A percentile compares a stretch with the other conserved stretches of the same genome.
Conservation (phyloP, 169 alveolate species). For the Pseudocohnilembus persalinus region DNA sequence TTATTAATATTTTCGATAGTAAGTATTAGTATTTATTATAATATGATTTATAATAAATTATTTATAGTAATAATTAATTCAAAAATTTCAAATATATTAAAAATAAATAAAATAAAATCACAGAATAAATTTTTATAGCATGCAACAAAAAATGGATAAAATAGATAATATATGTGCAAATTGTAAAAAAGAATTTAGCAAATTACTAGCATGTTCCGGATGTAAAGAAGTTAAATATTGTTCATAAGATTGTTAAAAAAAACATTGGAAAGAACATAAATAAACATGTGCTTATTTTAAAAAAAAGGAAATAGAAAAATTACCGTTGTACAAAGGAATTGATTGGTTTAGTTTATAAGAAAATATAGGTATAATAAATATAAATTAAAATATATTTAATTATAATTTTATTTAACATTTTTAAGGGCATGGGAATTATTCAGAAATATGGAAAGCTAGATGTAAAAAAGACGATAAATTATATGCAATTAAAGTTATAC, state of each 20-base stretch:
- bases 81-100: no score
- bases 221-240: constrained; percentile 47
- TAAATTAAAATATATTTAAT: no score
- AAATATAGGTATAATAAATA: neutral
- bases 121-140: no score
- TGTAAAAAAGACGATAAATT: constrained; percentile 39
- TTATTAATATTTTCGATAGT: no score
- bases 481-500: constrained; percentile 40
- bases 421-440: constrained; percentile 46
- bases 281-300: constrained; percentile 26
- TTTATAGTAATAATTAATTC: no score
- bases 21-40: no score
- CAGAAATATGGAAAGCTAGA: constrained; percentile 39
- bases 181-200: neutral
- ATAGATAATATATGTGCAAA: neutral
- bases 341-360: constrained; percentile 45
- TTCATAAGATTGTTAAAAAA: constrained; percentile 39
- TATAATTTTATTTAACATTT: no score
- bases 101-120: no score
- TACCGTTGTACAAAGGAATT: constrained; percentile 16
- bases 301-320: constrained; percentile 23
- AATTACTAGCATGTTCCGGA: constrained; percentile 26
- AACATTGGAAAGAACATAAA: constrained; percentile 52
- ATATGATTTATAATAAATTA: no score
- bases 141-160: neutral